These are phyloP conservation scores for Mycena rebaudengoi DNA, from an alignment of 768 basidiomycete species.

Conservation along the genomic window DNA sequence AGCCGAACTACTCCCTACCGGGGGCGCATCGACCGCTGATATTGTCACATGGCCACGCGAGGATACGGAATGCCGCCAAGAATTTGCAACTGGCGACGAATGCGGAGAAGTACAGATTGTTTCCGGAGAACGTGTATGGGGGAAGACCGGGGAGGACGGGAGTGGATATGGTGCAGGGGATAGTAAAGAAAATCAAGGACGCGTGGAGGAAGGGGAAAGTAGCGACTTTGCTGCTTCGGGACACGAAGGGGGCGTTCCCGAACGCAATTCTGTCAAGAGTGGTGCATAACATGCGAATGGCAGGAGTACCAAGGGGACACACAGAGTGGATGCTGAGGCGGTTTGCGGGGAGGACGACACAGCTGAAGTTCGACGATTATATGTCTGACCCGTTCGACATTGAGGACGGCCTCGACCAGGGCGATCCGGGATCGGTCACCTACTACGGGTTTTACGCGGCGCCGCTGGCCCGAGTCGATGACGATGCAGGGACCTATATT, in stretches of 20 bases:
- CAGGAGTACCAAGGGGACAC: constrained; percentile 32
- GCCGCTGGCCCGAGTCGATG: not conserved
- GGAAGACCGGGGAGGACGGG: constrained; percentile 37
- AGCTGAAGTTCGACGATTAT: not conserved
- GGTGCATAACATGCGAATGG: constrained; percentile 11
- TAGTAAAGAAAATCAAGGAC: not conserved
- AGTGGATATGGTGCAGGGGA: constrained; percentile 36
- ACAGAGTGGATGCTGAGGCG: constrained; percentile 22
- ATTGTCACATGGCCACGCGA: constrained; percentile 28
- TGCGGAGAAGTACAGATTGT: constrained; percentile 27
- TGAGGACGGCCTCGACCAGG: not conserved
- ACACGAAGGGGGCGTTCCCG: not conserved
- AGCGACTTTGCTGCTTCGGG: not conserved
- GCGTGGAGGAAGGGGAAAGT: not conserved
- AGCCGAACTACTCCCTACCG: constrained; percentile 39
- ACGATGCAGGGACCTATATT: not conserved
- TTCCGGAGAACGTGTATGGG: constrained; percentile 36
- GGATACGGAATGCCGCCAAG: constrained; percentile 10
- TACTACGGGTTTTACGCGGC: not conserved
- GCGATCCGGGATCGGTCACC: not conserved
- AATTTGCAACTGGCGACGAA: constrained; percentile 18
- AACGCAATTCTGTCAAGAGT: constrained; percentile 1
- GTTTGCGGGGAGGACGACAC: constrained; percentile 30
- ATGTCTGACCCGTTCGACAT: not conserved
- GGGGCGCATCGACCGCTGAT: constrained; percentile 44